Evolutionary conservation across 495 filamentous ascomycete species (phyloP), one percentile per base, ranked within the genome.

Genomic region (Extremus antarcticus): DNA sequence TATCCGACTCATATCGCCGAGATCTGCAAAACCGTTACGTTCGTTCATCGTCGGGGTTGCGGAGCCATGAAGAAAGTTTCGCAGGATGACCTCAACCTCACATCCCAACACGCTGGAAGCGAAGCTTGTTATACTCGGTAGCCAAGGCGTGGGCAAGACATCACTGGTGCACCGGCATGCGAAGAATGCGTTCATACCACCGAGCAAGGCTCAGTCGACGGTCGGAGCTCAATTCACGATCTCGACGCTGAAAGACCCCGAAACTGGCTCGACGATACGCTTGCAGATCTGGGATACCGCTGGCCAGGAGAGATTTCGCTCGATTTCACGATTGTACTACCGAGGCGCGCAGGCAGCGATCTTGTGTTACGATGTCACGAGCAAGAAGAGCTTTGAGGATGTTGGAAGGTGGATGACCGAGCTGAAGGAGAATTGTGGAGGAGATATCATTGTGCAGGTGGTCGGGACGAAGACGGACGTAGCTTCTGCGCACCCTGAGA

Each of bases 381-480:
- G 89, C 67, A 84, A 85, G 46, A 68, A 78, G 46, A 92, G 86
- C 54, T 98, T 96, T 69, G 75, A 82, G 51, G 90, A 95, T 68
- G 95, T 98, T 90, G 88, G 87, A 56, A 78, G 83, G 47, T 98
- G 92, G 92, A 74, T 95, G 55, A 74, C 75, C 49, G 90, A 95
- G 69, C 73, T 90, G 25, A 82, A 83, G 58, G 75, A 78, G 51
- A 87, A 90, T 58, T 56, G 53, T 19, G 53, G 46, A 24, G 32
- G 21, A 15, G 87, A 89, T 55, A 78, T 94, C 24, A 85, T 98
- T n/a, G 79, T 98, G 9, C 92, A 98, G 64, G 86, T 98, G 35
- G 92, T 96, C 1, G 92, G 92, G 47, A 96, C 92, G 2, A 98
- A 98, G 66, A 83, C 83, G 53, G 92, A 98, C 68, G 78, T 96